A percentile compares a stretch with the other conserved stretches of the same genome.
phyloP scores from a whole-genome alignment of 805 yeast genomes.

The Ogataea nakhonphanomensis region DNA sequence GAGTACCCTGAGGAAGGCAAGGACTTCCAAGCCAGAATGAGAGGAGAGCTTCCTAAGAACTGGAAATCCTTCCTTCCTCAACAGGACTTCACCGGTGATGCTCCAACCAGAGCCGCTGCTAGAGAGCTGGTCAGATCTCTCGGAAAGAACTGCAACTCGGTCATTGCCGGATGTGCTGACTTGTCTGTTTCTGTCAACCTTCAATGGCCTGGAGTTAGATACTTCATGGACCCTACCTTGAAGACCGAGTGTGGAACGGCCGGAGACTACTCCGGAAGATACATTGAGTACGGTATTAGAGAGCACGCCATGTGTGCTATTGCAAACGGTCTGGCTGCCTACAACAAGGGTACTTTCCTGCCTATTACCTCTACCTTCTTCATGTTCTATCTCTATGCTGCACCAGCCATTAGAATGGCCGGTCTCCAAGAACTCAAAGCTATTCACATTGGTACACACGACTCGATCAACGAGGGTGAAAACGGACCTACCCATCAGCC shows the following conservation, averaged over 20 bases:
- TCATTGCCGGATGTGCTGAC: slow-evolving; percentile 97
- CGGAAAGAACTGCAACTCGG: slow-evolving; percentile 58
- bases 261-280: slow-evolving; percentile 89
- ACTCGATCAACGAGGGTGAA: slow-evolving; percentile 87
- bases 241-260: slow-evolving; percentile 40
- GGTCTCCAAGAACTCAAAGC: slow-evolving; percentile 81
- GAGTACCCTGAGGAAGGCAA: slow-evolving; percentile 76
- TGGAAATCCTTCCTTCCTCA: slow-evolving; percentile 82
- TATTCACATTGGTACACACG: slow-evolving; percentile 86
- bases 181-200: slow-evolving; percentile 88
- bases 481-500: slow-evolving; percentile 95
- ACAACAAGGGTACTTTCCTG: slow-evolving; percentile 84
- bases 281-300: slow-evolving; percentile 96
- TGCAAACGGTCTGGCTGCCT: slow-evolving; percentile 94
- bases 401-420: slow-evolving; percentile 84
- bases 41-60: slow-evolving; percentile 72
- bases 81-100: slow-evolving; percentile 79
- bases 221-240: slow-evolving; percentile 85
- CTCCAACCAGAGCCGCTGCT: slow-evolving; percentile 93
- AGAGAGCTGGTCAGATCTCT: slow-evolving; percentile 67
- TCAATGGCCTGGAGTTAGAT: slow-evolving; percentile 80
- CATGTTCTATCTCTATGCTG: slow-evolving; percentile 83
- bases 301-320: slow-evolving; percentile 99
- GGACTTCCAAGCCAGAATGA: slow-evolving; percentile 74
- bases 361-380: slow-evolving; percentile 55